Evolutionary conservation across 2,329 filamentous ascomycete species (phyloP).

Genomic region (Arthrobotrys sphaeroides): DNA sequence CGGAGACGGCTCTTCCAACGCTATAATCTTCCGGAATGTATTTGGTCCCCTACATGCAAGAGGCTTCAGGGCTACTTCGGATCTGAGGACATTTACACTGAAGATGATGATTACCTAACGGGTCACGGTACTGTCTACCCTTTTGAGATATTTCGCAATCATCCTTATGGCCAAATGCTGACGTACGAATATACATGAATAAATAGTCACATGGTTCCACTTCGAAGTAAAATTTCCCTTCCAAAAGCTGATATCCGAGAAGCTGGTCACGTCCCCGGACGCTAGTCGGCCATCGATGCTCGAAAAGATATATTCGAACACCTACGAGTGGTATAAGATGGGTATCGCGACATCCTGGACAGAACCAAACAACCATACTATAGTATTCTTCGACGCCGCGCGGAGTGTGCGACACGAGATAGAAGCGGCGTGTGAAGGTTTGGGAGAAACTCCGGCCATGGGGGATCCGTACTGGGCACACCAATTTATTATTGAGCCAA

Average conservation of each 20-base stretch:
- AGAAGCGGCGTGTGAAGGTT: background rate
- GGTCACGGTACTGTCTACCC: background rate
- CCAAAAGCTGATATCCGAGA: background rate
- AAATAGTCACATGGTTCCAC: slow-evolving; percentile 3
- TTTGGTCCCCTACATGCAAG: background rate
- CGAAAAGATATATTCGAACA: too few species aligned
- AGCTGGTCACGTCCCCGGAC: too few species aligned
- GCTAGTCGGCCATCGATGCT: too few species aligned
- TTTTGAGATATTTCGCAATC: background rate
- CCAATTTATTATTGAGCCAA: background rate
- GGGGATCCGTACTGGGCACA: background rate
- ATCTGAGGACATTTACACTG: background rate
- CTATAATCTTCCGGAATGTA: background rate
- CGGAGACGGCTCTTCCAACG: background rate
- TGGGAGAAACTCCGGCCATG: background rate
- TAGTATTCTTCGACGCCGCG: background rate
- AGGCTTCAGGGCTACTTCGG: slow-evolving; percentile 2
- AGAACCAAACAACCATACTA: background rate
- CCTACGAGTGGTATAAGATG: background rate
- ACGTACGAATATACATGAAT: background rate
- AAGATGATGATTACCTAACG: background rate
- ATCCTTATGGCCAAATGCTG: too few species aligned
- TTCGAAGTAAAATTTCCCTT: slow-evolving; percentile 1
- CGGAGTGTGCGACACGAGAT: background rate
- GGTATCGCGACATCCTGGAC: background rate